phyloP scores from a whole-genome alignment of 306 rosid genomes.

The Cucumis cinereus region DNA sequence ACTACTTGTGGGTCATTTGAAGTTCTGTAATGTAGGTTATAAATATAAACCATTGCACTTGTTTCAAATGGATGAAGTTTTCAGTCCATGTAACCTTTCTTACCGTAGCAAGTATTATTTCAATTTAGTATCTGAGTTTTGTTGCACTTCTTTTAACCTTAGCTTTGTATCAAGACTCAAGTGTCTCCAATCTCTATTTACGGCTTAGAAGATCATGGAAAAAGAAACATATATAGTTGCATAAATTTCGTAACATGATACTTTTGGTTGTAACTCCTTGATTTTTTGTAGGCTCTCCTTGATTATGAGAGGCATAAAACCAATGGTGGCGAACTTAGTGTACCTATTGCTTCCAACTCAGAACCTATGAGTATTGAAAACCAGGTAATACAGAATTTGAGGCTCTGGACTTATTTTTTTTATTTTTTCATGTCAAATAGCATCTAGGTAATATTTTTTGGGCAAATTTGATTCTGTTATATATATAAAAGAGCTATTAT shows the following conservation, averaged over 20 bases:
- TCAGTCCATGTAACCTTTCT: neutral
- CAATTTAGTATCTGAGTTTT: neutral
- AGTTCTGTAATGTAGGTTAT: neutral
- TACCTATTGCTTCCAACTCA: constrained; percentile 55
- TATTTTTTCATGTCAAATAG: neutral
- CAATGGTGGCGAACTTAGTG: constrained; percentile 57
- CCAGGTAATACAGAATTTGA: constrained; percentile 35
- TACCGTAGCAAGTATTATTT: neutral
- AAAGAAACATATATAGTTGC: neutral
- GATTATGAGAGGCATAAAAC: constrained; percentile 87
- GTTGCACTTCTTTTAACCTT: neutral
- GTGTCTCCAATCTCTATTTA: neutral
- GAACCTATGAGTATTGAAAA: constrained; percentile 62
- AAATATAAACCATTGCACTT: neutral
- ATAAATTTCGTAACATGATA: neutral
- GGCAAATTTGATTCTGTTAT: neutral
- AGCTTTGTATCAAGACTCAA: neutral
- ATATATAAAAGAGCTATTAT: no score
- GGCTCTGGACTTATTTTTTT: neutral
- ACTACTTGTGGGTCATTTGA: neutral
- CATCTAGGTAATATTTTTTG: neutral
- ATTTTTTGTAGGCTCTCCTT: constrained; percentile 70
- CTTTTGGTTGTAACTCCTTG: neutral
- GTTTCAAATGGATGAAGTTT: neutral
- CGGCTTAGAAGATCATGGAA: neutral